Evolutionary conservation across 208 protist genomes (phyloP), one percentile per base, ranked within the genome.

Genomic region (Leishmania braziliensis): DNA sequence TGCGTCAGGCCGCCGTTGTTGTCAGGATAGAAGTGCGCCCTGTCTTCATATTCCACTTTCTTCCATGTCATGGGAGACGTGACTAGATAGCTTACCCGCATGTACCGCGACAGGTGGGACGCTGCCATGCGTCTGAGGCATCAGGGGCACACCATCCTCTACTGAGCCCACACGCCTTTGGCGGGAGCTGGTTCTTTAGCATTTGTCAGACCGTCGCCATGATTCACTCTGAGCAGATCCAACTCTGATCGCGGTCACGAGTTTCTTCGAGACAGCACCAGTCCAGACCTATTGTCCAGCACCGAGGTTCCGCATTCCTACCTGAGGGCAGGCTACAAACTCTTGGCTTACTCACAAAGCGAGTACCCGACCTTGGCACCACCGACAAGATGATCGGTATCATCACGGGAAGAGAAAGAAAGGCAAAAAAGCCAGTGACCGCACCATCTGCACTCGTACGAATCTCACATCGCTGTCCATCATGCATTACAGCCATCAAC

Each of bases 351-450:
- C 10, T n/a, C 26, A 63, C 26, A 10, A 63, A 10, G 58, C 26
- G 10, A 12, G 62, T 8, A 39, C 4, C 4, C 29, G 14, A 5
- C 14, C 62, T 29, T 10, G 29, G 20, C 39, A 68, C 62, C 39
- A 48, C 43, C 65, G 43, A 12, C 26, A 2, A 26, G 46, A 16
- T 56, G 71, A 23, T 16, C 71, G 0, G 46, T 9, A 56, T 2
- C n/a, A 29, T 70, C 56, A 29, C 18, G 29, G 43, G 43, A 60
- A 53, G 50, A 82, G 65, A 74, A 66, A 78, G 56, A 68, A 77
- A 86, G 36, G 60, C 26, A 46, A 69, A 20, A 10, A 73, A 20
- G 46, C 0, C 69, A 20, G n/a, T 46, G 1, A 16, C 18, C 5
- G 20, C 20, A 8, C 6, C 4, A 73, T 20, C 18, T 2, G 46